Evolutionary conservation across 2,329 filamentous ascomycete genomes (phyloP).

Genomic region (Leptographium procerum): DNA sequence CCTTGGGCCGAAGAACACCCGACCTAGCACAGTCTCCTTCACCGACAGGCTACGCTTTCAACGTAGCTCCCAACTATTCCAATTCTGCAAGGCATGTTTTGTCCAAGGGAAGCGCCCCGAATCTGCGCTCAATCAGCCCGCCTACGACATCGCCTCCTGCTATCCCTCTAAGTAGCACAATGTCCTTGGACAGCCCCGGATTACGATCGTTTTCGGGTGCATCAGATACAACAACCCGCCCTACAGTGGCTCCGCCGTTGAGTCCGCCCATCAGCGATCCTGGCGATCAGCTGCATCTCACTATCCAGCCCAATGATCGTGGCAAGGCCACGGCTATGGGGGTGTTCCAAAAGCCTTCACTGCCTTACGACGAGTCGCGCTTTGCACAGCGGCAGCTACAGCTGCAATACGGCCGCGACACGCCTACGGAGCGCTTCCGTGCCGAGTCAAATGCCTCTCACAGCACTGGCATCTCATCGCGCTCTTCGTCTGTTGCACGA

Average conservation of each 20-base stretch:
- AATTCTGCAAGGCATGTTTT: conserved; percentile 25
- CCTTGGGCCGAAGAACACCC: conserved; percentile 37
- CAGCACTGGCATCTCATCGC: conserved; percentile 26
- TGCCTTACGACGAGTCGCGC: conserved; percentile 73
- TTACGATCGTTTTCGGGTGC: conserved; percentile 17
- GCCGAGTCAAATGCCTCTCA: conserved; percentile 33
- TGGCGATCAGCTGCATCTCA: conserved; percentile 51
- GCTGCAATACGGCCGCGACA: conserved; percentile 64
- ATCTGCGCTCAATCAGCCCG: conserved; percentile 49
- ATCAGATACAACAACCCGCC: conserved; percentile 22
- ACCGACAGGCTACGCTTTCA: conserved; percentile 32
- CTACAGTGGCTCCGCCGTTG: conserved; percentile 35
- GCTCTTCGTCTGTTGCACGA: conserved; percentile 33
- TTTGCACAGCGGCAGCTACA: conserved; percentile 74
- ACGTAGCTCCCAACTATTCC: conserved; percentile 24
- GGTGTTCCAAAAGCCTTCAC: conserved; percentile 55
- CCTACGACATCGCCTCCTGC: conserved; percentile 26
- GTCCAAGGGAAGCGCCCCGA: conserved; percentile 54
- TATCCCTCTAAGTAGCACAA: conserved; percentile 13
- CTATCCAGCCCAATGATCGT: conserved; percentile 63
- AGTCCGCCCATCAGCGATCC: conserved; percentile 63
- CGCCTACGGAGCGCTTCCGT: conserved; percentile 36
- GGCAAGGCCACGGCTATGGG: conserved; percentile 67
- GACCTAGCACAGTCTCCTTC: conserved; percentile 33
- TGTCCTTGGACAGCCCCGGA: conserved; percentile 19